phyloP scores from a whole-genome alignment of 2,329 filamentous ascomycete genomes.

The Aureobasidium vineae region DNA sequence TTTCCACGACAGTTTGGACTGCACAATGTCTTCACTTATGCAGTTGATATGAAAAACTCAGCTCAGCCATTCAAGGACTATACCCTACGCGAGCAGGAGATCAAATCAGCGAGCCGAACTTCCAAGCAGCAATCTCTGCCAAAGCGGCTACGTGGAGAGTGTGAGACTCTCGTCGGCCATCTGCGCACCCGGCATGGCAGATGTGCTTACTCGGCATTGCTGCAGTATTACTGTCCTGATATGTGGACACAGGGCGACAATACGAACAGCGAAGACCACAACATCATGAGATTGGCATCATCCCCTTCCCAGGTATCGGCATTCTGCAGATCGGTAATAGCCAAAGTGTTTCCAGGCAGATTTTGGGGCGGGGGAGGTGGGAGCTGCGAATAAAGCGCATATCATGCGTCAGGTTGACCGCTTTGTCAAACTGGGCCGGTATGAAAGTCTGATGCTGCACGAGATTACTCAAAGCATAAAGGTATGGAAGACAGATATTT shows the following conservation, averaged over 20 bases:
- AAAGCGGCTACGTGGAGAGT: constrained; percentile 65
- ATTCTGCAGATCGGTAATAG: constrained; percentile 77
- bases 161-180: constrained; percentile 60
- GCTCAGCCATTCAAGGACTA: constrained; percentile 79
- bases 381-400: constrained; percentile 58
- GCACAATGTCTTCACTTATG: constrained; percentile 86
- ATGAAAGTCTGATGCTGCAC: constrained; percentile 77
- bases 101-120: constrained; percentile 42
- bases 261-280: neutral
- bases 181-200: constrained; percentile 68
- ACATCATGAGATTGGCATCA: constrained; percentile 66
- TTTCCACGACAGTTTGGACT: constrained; percentile 88
- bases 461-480: constrained; percentile 73
- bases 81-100: constrained; percentile 80
- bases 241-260: constrained; percentile 18
- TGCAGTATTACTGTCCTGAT: constrained; percentile 76
- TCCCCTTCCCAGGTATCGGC: constrained; percentile 70
- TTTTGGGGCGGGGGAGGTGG: constrained; percentile 67
- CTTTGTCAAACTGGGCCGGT: constrained; percentile 75
- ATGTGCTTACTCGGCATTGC: constrained; percentile 75
- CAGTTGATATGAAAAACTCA: constrained; percentile 63
- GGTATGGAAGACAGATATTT: constrained; percentile 49
- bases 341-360: constrained; percentile 67
- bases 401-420: constrained; percentile 69
- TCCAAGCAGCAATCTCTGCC: constrained; percentile 41